phyloP scores from a whole-genome alignment of 441 rosid genomes.

The Euphorbia schlechtendalii region DNA sequence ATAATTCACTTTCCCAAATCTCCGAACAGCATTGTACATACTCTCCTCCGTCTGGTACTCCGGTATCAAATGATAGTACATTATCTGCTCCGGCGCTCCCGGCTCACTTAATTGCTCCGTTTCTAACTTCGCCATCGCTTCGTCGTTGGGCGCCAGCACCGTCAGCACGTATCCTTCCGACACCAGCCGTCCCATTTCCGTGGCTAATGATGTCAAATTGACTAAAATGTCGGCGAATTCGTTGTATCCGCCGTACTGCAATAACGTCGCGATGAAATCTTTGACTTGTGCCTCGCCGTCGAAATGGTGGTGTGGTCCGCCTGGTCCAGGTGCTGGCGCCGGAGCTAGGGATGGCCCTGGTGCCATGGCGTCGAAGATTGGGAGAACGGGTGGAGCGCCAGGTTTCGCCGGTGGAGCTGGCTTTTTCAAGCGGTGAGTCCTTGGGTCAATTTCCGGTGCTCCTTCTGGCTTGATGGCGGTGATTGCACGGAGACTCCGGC shows the following conservation, averaged over 20 bases:
- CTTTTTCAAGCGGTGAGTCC: slow-evolving; percentile 41
- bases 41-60: slow-evolving; percentile 99
- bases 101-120: slow-evolving; percentile 83
- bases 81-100: slow-evolving; percentile 58
- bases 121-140: slow-evolving; percentile 84
- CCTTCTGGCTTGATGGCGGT: too few relatives aligned
- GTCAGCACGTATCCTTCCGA: slow-evolving; percentile 86
- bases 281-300: slow-evolving; percentile 76
- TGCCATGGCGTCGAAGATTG: slow-evolving; percentile 70
- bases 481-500: too few relatives aligned
- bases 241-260: slow-evolving; percentile 85
- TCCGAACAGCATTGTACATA: slow-evolving; percentile 87
- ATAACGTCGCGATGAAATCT: slow-evolving; percentile 72
- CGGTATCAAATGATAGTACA: slow-evolving; percentile 80
- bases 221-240: slow-evolving; percentile 93
- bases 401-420: slow-evolving; percentile 18
- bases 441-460: too few relatives aligned
- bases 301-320: slow-evolving; percentile 71
- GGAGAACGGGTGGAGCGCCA: slow-evolving; percentile 60
- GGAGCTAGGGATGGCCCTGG: slow-evolving; percentile 87
- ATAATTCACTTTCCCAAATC: slow-evolving; percentile 71
- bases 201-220: slow-evolving; percentile 74
- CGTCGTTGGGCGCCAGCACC: slow-evolving; percentile 82
- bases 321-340: slow-evolving; percentile 91
- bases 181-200: slow-evolving; percentile 80